These are phyloP conservation scores for Candida nanaspora DNA, from an alignment of 805 yeast genomes.

Conservation along the genomic window DNA sequence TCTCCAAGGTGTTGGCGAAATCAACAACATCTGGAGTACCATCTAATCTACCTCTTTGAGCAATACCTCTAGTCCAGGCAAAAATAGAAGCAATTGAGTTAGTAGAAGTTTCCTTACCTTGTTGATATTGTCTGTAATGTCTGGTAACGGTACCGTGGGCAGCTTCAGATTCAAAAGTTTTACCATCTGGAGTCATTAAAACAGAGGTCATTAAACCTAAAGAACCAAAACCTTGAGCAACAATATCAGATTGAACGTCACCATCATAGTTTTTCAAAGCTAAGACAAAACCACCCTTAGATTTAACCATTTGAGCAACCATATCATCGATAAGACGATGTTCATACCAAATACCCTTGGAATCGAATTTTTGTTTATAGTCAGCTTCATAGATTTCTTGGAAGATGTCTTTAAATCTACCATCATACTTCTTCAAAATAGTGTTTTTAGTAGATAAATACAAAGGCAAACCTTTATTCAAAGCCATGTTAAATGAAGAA, in stretches of 20 bases:
- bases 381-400: slow-evolving; percentile 53
- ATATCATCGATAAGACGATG: slow-evolving; percentile 81
- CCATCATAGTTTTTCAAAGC: slow-evolving; percentile 84
- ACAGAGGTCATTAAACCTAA: slow-evolving; percentile 81
- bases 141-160: slow-evolving; percentile 88
- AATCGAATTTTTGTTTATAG: slow-evolving; percentile 53
- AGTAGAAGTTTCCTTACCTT: slow-evolving; percentile 77
- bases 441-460: slow-evolving; percentile 75
- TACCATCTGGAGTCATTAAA: slow-evolving; percentile 77
- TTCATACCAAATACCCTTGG: slow-evolving; percentile 60
- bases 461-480: slow-evolving; percentile 54
- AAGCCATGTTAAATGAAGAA: slow-evolving; percentile 70
- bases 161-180: slow-evolving; percentile 80
- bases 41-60: slow-evolving; percentile 76
- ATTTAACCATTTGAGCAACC: slow-evolving; percentile 86
- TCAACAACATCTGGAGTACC: slow-evolving; percentile 61
- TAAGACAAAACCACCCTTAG: slow-evolving; percentile 75
- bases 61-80: slow-evolving; percentile 82
- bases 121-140: slow-evolving; percentile 76
- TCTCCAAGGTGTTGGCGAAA: slow-evolving; percentile 60
- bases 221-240: slow-evolving; percentile 84
- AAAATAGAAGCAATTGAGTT: slow-evolving; percentile 81
- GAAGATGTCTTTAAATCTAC: slow-evolving; percentile 76
- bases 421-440: slow-evolving; percentile 75
- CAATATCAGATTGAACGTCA: slow-evolving; percentile 80